Evolutionary conservation across 305 asterid genomes (phyloP).

Genomic region (Stenogyne calaminthoides): DNA sequence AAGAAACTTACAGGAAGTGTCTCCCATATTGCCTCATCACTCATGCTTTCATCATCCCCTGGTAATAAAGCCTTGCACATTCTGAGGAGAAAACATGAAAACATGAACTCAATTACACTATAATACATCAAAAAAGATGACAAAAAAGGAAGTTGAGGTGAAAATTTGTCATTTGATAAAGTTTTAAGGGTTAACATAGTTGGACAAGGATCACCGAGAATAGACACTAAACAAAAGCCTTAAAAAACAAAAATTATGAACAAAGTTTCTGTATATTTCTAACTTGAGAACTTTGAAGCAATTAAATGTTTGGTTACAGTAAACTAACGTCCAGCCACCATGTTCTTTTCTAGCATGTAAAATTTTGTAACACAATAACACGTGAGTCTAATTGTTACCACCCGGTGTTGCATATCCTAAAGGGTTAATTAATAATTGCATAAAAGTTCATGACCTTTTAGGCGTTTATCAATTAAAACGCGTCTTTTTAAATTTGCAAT

Average conservation of each 20-base stretch:
- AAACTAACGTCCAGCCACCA: not conserved
- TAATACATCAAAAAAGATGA: conserved; percentile 22
- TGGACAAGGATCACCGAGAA: conserved; percentile 17
- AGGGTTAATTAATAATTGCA: no score
- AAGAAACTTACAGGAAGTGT: conserved; percentile 89
- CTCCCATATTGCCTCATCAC: conserved; percentile 96
- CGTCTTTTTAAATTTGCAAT: no score
- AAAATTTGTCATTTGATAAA: not conserved
- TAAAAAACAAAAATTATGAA: not conserved
- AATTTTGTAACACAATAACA: not conserved
- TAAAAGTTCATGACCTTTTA: no score
- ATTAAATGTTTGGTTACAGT: conserved; percentile 6
- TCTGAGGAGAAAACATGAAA: conserved; percentile 52
- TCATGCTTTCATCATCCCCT: conserved; percentile 92
- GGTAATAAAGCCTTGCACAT: conserved; percentile 97
- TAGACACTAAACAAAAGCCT: conserved; percentile 9
- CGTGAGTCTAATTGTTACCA: conserved; percentile 8
- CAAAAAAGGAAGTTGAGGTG: not conserved
- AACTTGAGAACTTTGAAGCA: conserved; percentile 23
- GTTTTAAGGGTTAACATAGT: conserved; percentile 22
- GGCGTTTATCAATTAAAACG: no score
- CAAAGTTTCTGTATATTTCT: not conserved
- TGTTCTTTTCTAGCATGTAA: conserved; percentile 15
- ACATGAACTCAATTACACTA: conserved; percentile 22
- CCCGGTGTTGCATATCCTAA: conserved; percentile 13